Percentiles rank a stretch among this genome's conserved stretches.
phyloP scores from a whole-genome alignment of 129 eudicot species.

The Chrysanthemum makinoi region DNA sequence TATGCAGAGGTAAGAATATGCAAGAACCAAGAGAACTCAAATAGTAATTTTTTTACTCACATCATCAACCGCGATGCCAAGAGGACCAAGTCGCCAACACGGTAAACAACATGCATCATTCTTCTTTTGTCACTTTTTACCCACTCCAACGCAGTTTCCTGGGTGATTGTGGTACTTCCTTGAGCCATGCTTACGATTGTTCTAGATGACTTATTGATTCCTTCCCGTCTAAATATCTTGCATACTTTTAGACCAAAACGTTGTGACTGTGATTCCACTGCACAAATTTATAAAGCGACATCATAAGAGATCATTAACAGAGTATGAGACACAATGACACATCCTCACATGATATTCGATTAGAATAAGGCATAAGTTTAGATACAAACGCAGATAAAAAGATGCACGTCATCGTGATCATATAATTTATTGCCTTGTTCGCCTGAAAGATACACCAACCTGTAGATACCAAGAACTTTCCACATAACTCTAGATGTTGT shows the following conservation, averaged over 20 bases:
- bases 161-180: constrained; percentile 62
- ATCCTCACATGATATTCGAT: neutral
- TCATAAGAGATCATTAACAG: neutral
- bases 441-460: neutral
- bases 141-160: constrained; percentile 83
- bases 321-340: neutral
- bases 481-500: too few species aligned
- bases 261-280: constrained; percentile 60
- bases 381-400: constrained; percentile 6
- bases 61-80: constrained; percentile 92
- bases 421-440: constrained; percentile 5
- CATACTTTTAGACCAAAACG: constrained; percentile 50
- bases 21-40: constrained; percentile 1
- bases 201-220: constrained; percentile 30
- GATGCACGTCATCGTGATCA: constrained; percentile 8
- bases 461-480: too few species aligned
- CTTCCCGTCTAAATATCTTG: constrained; percentile 48
- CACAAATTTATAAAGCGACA: constrained; percentile 21
- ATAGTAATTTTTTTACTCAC: constrained; percentile 41
- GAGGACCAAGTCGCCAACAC: constrained; percentile 94
- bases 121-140: constrained; percentile 90
- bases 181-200: constrained; percentile 64
- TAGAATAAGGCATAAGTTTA: neutral
- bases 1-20: constrained; percentile 9
- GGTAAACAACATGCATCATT: constrained; percentile 98